Evolutionary conservation across 2,329 filamentous ascomycete genomes (phyloP).

Genomic region (Trichoderma atroviride): DNA sequence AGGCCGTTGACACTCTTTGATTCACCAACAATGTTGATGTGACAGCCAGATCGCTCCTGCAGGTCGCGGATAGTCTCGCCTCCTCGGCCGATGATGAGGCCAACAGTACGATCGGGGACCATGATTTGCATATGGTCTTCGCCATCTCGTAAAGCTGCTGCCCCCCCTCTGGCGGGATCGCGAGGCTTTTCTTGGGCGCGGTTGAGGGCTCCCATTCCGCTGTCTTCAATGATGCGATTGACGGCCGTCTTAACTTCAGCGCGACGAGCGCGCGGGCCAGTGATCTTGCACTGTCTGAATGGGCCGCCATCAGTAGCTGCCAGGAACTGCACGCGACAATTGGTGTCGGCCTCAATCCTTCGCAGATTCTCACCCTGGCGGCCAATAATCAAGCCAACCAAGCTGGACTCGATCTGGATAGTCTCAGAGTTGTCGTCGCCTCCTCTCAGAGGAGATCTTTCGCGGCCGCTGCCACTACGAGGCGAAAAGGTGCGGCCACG

Average conservation of each 20-base stretch:
- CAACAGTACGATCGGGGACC: slow-evolving; percentile 91
- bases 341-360: slow-evolving; percentile 80
- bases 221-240: slow-evolving; percentile 85
- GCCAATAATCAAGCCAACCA: slow-evolving; percentile 89
- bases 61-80: slow-evolving; percentile 92
- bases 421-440: slow-evolving; percentile 74
- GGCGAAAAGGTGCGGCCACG: slow-evolving; percentile 64
- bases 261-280: slow-evolving; percentile 70
- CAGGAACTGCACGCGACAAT: slow-evolving; percentile 85
- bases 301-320: slow-evolving; percentile 73
- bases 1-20: slow-evolving; percentile 90
- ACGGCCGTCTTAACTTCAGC: slow-evolving; percentile 81
- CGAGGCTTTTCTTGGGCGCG: slow-evolving; percentile 47
- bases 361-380: slow-evolving; percentile 86
- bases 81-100: slow-evolving; percentile 89
- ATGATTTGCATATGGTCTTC: slow-evolving; percentile 91
- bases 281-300: slow-evolving; percentile 83
- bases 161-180: slow-evolving; percentile 44
- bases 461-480: slow-evolving; percentile 55
- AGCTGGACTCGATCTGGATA: slow-evolving; percentile 81
- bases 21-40: slow-evolving; percentile 93
- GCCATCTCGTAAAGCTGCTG: slow-evolving; percentile 66
- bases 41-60: slow-evolving; percentile 89
- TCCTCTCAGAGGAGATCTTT: slow-evolving; percentile 60
- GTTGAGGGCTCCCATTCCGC: slow-evolving; percentile 52